phyloP scores from a whole-genome alignment of 805 yeast genomes.

The Nakazawaea laoshanensis region DNA sequence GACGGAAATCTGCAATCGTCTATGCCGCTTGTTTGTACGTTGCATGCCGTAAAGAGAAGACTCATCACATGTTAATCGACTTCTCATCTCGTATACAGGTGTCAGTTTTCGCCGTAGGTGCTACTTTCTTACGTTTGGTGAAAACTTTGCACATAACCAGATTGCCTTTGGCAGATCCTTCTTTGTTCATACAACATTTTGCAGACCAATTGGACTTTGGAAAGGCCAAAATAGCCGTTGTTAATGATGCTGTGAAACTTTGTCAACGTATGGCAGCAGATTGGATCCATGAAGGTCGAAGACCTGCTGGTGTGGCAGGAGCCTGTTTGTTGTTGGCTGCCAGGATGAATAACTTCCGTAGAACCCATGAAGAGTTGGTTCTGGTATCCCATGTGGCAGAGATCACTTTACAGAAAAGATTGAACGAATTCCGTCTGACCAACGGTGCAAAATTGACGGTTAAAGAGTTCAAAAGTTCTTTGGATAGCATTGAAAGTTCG shows the following conservation, averaged over 20 bases:
- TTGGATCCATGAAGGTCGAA: constrained; percentile 94
- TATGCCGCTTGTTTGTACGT: constrained; percentile 91
- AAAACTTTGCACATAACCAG: constrained; percentile 68
- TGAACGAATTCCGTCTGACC: constrained; percentile 80
- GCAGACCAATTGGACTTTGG: constrained; percentile 83
- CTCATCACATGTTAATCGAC: constrained; percentile 94
- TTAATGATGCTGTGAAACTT: constrained; percentile 76
- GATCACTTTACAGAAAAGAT: constrained; percentile 82
- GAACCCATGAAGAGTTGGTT: constrained; percentile 89
- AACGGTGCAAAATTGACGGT: constrained; percentile 68
- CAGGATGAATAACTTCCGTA: constrained; percentile 89
- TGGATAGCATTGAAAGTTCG: constrained; percentile 32
- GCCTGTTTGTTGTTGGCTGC: constrained; percentile 92
- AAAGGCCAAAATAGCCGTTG: constrained; percentile 62
- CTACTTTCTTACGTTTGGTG: constrained; percentile 91
- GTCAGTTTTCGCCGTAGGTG: constrained; percentile 90
- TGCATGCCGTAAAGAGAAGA: constrained; percentile 85
- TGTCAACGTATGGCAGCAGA: constrained; percentile 90
- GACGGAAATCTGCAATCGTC: constrained; percentile 93
- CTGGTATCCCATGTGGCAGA: constrained; percentile 94
- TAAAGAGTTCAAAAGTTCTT: constrained; percentile 57
- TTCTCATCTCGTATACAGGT: constrained; percentile 86
- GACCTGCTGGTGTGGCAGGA: constrained; percentile 98
- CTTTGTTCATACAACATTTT: constrained; percentile 87
- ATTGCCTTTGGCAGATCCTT: constrained; percentile 89